Percentiles rank a stretch among this genome's conserved stretches.
phyloP scores from a whole-genome alignment of 139 green algal genomes.

The Chlamydomonas schloesseri region DNA sequence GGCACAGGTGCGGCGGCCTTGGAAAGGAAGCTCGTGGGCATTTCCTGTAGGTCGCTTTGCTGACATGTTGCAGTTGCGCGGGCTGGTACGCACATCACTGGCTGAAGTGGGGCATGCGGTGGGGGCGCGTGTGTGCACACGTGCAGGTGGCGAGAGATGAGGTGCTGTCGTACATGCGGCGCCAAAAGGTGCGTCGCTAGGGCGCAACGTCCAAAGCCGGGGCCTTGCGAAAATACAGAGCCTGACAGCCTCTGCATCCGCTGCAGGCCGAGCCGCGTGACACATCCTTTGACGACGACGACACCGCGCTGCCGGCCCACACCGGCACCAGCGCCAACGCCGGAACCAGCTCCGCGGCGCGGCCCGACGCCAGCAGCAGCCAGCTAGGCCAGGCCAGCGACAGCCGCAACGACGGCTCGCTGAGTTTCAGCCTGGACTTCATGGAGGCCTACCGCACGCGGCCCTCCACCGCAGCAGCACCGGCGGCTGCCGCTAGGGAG shows the following conservation, averaged over 20 bases:
- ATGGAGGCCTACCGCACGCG: too few relatives aligned
- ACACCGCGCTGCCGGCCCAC: background rate
- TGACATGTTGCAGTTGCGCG: too few relatives aligned
- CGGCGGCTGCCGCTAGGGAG: too few relatives aligned
- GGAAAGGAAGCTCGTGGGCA: background rate
- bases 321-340: too few relatives aligned
- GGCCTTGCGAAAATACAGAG: background rate
- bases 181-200: background rate
- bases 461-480: too few relatives aligned
- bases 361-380: background rate
- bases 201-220: background rate
- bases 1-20: background rate
- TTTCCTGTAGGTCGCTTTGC: too few relatives aligned
- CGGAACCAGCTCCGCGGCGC: too few relatives aligned
- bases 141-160: conserved; percentile 13
- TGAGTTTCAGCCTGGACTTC: too few relatives aligned
- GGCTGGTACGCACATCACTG: too few relatives aligned
- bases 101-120: too few relatives aligned
- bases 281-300: conserved; percentile 13
- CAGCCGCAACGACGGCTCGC: background rate
- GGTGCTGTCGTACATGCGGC: conserved; percentile 25
- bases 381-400: background rate
- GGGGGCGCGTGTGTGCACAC: background rate
- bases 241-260: background rate
- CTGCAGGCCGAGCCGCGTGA: background rate